Conservation (phyloP, 495 filamentous ascomycete species). For the Chaetomidium leptoderma region DNA sequence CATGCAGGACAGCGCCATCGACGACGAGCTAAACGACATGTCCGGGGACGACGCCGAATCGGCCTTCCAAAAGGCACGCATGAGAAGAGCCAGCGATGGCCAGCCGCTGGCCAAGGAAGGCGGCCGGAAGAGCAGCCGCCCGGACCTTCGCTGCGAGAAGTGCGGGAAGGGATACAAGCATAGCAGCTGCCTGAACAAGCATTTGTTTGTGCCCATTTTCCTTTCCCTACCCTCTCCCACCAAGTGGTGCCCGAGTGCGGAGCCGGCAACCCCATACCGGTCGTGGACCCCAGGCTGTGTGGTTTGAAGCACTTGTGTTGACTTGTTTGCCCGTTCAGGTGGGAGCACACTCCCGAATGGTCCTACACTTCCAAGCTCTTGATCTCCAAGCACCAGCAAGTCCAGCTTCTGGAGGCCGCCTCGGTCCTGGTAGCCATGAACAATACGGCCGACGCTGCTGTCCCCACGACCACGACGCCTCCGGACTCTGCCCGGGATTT, state of each 20-base stretch:
- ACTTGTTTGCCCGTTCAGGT: constrained; percentile 62
- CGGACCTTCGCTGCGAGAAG: constrained; percentile 91
- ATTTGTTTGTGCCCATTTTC: constrained; percentile 89
- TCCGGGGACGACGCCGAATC: constrained; percentile 55
- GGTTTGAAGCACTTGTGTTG: constrained; percentile 35
- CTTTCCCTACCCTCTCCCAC: constrained; percentile 42
- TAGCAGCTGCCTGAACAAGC: constrained; percentile 99
- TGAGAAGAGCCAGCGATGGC: constrained; percentile 82
- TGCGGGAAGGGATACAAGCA: constrained; percentile 99
- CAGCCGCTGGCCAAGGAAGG: constrained; percentile 71
- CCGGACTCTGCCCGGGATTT: constrained; percentile 60
- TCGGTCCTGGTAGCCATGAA: constrained; percentile 95
- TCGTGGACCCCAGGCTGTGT: constrained; percentile 19
- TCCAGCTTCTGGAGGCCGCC: constrained; percentile 93
- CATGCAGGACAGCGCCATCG: constrained; percentile 54
- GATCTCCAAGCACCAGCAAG: constrained; percentile 99
- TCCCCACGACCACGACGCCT: constrained; percentile 35
- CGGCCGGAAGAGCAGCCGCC: constrained; percentile 63
- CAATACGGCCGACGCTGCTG: constrained; percentile 34
- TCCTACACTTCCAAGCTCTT: constrained; percentile 93
- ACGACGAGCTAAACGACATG: constrained; percentile 53
- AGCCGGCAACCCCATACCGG: constrained; percentile 20
- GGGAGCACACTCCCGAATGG: constrained; percentile 99
- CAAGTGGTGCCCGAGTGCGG: constrained; percentile 30
- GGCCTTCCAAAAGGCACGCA: constrained; percentile 61